Evolutionary conservation across 768 basidiomycete species (phyloP), one percentile per base, ranked within the genome.

Genomic region (Xerocomus spinulosus): DNA sequence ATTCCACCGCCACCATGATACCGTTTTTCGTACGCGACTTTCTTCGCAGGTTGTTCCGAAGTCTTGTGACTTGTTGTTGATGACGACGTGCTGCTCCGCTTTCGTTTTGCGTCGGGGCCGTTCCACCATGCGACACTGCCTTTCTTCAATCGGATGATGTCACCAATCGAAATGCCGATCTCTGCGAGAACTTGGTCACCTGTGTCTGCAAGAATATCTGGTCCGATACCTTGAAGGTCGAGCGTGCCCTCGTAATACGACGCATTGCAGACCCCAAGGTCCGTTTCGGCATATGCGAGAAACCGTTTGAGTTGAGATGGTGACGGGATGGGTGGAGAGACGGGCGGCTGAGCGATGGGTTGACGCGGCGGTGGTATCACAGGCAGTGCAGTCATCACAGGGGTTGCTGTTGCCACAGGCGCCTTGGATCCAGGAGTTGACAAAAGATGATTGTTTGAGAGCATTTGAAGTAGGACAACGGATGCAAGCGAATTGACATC

Each of bases 391-490:
- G 26, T 7, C 21, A 10, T 5, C 18, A 24, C 20, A 24, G 20
- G 18, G 18, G 18, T 26, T 10, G 28, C n/a, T 3, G 6, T 17
- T 15, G 17, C 0, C 3, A 34, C 6, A 3, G 26, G 26, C 26
- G 10, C 10, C 6, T 5, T 28, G 26, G 21, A 24, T 21, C 21
- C 36, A n/a, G 28, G 7, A 6, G 33, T 14, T 0, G 39, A 23
- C 1, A 5, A 1, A 4, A 41, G 2, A 10, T 47, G 37, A 28
- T 45, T 26, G n/a, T 48, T 46, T 0, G 40, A 29, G 5, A 54
- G 39, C 9, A 14, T 48, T 28, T 46, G 41, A 20, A 55, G 33
- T 1, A 55, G 40, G 18, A 57, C 18, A 6, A 50, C n/a, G 0
- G 48, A 57, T 0, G 24, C 50, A 0, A 57, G 0, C 1, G 32